Evolutionary conservation across 2,329 filamentous ascomycete species (phyloP).

Genomic region (Sclerotinia sclerotiorum): DNA sequence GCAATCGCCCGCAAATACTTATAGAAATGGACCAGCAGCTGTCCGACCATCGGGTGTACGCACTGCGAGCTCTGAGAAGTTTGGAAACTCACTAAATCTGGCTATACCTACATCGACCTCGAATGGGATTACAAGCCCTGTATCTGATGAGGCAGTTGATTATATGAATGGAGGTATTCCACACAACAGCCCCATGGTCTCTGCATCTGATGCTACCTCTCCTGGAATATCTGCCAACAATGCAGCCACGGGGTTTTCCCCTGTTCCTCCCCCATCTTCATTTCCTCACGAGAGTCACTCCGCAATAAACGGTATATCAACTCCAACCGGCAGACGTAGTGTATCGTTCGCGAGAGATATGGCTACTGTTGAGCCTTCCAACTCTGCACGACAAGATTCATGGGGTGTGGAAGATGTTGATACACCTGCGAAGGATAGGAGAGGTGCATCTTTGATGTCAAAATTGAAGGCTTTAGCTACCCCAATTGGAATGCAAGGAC

Average conservation of each 20-base stretch:
- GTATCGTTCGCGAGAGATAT: conserved; percentile 70
- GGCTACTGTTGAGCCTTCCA: conserved; percentile 45
- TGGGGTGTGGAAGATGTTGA: conserved; percentile 61
- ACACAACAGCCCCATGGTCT: conserved; percentile 27
- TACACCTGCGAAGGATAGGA: conserved; percentile 54
- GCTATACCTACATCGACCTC: conserved; percentile 25
- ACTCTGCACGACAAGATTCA: conserved; percentile 62
- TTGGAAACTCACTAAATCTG: conserved; percentile 25
- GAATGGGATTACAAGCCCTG: conserved; percentile 27
- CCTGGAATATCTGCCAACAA: conserved; percentile 11
- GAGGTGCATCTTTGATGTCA: conserved; percentile 70
- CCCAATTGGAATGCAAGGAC: conserved; percentile 45
- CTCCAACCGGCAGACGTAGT: conserved; percentile 54
- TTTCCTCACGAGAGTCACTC: conserved; percentile 21
- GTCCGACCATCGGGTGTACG: conserved; percentile 35
- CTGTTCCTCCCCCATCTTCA: conserved; percentile 27
- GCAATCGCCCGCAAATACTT: conserved; percentile 33
- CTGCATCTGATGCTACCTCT: background rate
- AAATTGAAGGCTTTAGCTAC: conserved; percentile 74
- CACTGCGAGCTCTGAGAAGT: conserved; percentile 31
- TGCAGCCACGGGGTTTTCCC: conserved; percentile 13
- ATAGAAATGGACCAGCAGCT: conserved; percentile 32
- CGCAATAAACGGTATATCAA: conserved; percentile 34
- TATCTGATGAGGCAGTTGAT: conserved; percentile 35
- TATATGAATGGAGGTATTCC: conserved; percentile 40